Percentiles rank a stretch among this genome's conserved stretches.
These are phyloP conservation scores for Spizellomyces punctatus DNA, from an alignment of 192 early-diverging fungal species.

Conservation along the genomic window DNA sequence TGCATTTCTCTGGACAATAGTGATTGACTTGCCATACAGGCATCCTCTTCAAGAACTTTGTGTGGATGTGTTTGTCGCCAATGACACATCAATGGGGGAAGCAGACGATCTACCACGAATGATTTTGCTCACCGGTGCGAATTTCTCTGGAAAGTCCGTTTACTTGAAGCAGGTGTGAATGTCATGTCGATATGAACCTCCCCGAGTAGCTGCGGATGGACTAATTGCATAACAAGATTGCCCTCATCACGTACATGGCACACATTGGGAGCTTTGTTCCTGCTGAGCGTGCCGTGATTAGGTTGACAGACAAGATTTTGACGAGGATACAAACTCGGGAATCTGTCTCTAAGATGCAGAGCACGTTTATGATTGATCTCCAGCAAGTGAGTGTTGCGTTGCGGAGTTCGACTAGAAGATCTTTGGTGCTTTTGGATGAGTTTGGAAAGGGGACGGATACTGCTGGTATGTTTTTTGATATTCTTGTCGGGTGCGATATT, in stretches of 20 bases:
- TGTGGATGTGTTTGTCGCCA: conserved; percentile 69
- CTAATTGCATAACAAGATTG: conserved; percentile 47
- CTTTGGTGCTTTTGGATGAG: conserved; percentile 76
- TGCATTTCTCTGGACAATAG: not conserved
- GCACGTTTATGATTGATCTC: conserved; percentile 74
- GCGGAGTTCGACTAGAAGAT: conserved; percentile 49
- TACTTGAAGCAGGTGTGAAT: conserved; percentile 42
- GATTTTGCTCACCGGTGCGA: conserved; percentile 79
- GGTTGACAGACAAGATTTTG: conserved; percentile 78
- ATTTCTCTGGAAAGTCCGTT: conserved; percentile 73
- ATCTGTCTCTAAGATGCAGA: conserved; percentile 66
- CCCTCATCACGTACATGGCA: conserved; percentile 83
- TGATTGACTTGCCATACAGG: conserved; percentile 31
- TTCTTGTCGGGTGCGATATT: too few relatives aligned
- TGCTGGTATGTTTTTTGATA: conserved; percentile 36
- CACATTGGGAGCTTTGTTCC: conserved; percentile 91
- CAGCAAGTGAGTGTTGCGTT: conserved; percentile 64
- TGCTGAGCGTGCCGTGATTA: conserved; percentile 66
- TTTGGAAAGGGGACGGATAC: conserved; percentile 81
- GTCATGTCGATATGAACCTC: not conserved
- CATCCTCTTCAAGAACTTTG: conserved; percentile 68
- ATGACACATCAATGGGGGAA: conserved; percentile 59
- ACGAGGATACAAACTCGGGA: conserved; percentile 74
- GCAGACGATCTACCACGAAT: conserved; percentile 39
- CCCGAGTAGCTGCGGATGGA: too few relatives aligned